Conservation (phyloP, 345 rosid species). For the Lagerstroemia speciosa region DNA sequence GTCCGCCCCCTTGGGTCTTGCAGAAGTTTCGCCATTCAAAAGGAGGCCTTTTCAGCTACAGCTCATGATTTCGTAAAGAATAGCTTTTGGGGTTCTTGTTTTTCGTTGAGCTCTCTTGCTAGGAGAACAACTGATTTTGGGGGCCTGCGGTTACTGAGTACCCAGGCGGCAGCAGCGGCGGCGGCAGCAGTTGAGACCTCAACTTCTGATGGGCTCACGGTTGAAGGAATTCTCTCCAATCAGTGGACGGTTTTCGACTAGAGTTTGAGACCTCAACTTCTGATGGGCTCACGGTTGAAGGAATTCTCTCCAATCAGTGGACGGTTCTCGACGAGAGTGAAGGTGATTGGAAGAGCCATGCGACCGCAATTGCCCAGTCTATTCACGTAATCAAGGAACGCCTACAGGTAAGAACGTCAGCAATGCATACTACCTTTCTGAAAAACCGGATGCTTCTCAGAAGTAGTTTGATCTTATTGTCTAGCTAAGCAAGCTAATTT, state of each 20-base stretch:
- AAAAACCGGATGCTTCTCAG: neutral
- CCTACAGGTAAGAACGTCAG: conserved; percentile 48
- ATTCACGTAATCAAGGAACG: conserved; percentile 82
- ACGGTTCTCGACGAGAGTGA: conserved; percentile 65
- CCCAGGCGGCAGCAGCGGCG: conserved; percentile 50
- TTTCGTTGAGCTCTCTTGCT: neutral
- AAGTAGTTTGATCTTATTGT: neutral
- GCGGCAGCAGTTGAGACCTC: conserved; percentile 38
- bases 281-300: conserved; percentile 80
- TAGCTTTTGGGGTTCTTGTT: neutral
- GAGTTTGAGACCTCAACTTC: conserved; percentile 41
- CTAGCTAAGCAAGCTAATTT: neutral
- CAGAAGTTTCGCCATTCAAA: neutral
- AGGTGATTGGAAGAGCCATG: conserved; percentile 89
- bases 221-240: conserved; percentile 59
- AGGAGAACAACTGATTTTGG: conserved; percentile 1
- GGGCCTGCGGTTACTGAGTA: conserved; percentile 23
- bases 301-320: conserved; percentile 68
- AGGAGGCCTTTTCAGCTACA: neutral
- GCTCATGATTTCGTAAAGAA: neutral
- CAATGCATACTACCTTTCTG: neutral
- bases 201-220: conserved; percentile 75
- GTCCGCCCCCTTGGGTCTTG: neutral
- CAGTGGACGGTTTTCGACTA: conserved; percentile 76
- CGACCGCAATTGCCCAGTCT: conserved; percentile 86